Evolutionary conservation across 345 rosid species (phyloP), one percentile per base, ranked within the genome.

Genomic region (Eucalyptus viminalis): DNA sequence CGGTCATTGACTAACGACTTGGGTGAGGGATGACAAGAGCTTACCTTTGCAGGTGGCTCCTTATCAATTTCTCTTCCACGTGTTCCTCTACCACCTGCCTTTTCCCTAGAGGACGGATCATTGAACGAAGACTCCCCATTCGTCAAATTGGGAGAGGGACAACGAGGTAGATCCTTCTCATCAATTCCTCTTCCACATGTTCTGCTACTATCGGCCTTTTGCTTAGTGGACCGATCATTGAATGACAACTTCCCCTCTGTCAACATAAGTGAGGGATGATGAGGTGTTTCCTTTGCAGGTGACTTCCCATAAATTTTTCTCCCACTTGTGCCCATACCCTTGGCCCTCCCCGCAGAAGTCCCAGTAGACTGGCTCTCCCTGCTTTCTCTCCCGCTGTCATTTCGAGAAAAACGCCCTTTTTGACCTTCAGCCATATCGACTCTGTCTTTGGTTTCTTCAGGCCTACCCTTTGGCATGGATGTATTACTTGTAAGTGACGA

Each of bases 401-500:
- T 88, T 49, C 4, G 83, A 31, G 88, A 43, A n/a, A 62, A 86
- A 86, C 89, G 49, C 34, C 89, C 72, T 43, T 40, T 88, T 49
- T 49, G 72, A 44, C 31, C 92, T 87, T 83, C 89, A 22, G 89
- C 47, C 67, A 86, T 65, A 14, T 40, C 22, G 31, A 62, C 29
- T 81, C 45, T 87, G 27, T 67, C 45, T 88, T 72, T 89, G 31
- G 25, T 87, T 86, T 90, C 93, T 86, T 90, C 92, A 2, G 62
- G 37, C 91, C 89, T 92, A 91, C 89, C 93, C 65, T 27, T 92
- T 88, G 89, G 91, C 91, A 83, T 17, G 80, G 87, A 86, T 86
- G 44, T 51, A 89, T 89, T 86, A 17, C 56, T 90, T 49, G 88
- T 87, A 88, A 11, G 44, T 76, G 89, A 80, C 40, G 90, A 87